Base-by-base conservation (phyloP, 108 stramenopile genomes). In the Mayamaea pseudoterrestris region DNA sequence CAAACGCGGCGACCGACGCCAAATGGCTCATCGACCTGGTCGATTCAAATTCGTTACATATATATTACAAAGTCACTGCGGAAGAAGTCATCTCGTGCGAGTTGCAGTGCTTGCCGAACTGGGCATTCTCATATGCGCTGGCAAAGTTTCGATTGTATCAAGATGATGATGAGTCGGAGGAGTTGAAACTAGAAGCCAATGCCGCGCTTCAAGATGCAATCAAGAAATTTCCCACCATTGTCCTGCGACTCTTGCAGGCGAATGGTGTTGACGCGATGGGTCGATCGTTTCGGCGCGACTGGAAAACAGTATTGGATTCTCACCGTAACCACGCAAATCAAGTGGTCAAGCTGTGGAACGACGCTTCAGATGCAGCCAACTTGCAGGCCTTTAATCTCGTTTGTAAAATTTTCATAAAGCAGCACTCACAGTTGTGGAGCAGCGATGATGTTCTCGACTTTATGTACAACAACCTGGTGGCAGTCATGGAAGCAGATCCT, bases 121-220 rank as follows among this genome's bases (percentile, higher is more conserved):
- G 60, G 69, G 62, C 80, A 12, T 85, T 53, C 50, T 78, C 78
- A 20, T 83, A 83, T 66, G 83, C 88, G 2, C 42, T 90, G 41
- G 88, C 88, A 2, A 56, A 84, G 16, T 74, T 60, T 63, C 60
- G 79, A 13, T 18, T 60, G 2, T 9, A 58, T 28, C 35, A 58
- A 9, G 23, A 29, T 8, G 36, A 58, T n/a, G 55, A 61, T 9
- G 56, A 57, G 12, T 24, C 35, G 20, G 30, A 41, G n/a, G 28
- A 42, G 4, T 44, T 47, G 12, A 35, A 36, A 29, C 59, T 40
- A 5, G 39, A 39, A 22, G 51, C 65, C 1, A 31, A 60, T 9
- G 47, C 42, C 3, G 69, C 70, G 2, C 22, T 74, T 8, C 30
- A 46, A 20, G 30, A 35, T 11, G 73, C 73, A 3, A 47, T 79